Evolutionary conservation across 768 basidiomycete species (phyloP), one percentile per base, ranked within the genome.

Genomic region (Psilocybe tampanensis): DNA sequence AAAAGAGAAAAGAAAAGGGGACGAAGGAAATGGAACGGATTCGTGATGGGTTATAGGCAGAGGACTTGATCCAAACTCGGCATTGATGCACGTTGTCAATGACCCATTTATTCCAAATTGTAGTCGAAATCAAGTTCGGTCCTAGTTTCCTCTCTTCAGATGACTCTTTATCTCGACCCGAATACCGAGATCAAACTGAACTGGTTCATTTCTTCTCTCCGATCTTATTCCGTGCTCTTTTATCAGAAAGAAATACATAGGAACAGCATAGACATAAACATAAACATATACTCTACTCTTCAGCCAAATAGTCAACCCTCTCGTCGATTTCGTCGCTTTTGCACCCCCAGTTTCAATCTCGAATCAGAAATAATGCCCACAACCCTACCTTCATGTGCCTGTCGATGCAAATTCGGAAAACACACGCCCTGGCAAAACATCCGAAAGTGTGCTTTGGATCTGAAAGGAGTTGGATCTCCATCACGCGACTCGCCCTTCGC

Each of bases 101-200:
- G 48, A 32, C 47, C 57, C 54, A 59, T 63, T 47, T 60, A 63
- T 63, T 63, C 60, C 55, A 55, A 63, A 63, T 62, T 63, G 34
- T 51, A 55, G 29, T 29, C 29, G 32, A 49, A 49, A 33, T 33
- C 48, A 49, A 52, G 47, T 52, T 63, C 44, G 54, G 44, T 56
- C 52, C 54, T 54, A n/a, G n/a, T n/a, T n/a, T n/a, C n/a, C n/a
- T n/a, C 42, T 26, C 36, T 39, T 43, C 63, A 64, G 59, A 51
- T 61, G 63, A 64, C 63, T 64, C 63, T 48, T 58, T 59, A 60
- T 61, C 57, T 61, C 63, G 63, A 64, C 57, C 63, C 63, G 63
- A 64, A 54, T 64, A 53, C 63, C 60, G 63, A 64, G 47, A 29
- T n/a, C 41, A 45, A 54, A 44, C 56, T 47, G 58, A 59, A 52